Base-by-base conservation (phyloP, 2,329 filamentous ascomycete genomes). In the Aureobasidium sp. region DNA sequence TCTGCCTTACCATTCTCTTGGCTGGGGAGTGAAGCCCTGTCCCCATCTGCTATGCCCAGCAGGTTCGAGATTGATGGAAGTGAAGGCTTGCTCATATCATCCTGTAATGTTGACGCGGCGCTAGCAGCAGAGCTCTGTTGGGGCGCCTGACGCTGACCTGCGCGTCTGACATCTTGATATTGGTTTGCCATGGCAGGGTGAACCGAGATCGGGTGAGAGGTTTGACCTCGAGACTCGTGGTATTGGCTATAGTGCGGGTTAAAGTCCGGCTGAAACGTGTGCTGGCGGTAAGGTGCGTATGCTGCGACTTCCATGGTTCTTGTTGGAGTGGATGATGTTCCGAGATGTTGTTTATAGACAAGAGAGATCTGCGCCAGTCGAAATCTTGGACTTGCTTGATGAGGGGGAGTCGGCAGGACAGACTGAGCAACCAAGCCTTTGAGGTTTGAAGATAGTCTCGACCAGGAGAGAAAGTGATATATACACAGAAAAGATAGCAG, bases 51-150 rank as follows among this genome's bases (percentile, higher is more conserved):
- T 69, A 93, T 83, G 64, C 89, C 88, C 58, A 97, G 81, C 61
- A 97, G 82, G 74, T 91, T 93, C 41, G 91, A 96, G 74, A 97
- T 97, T 42, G 93, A 96, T 25, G 93, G 93, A 62, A 97, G 79
- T 55, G 91, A 96, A 71, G 89, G 94, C 77, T 88, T 92, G 67
- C 85, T 79, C 49, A 77, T 76, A 70, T 91, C 88, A 68, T 91
- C 88, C 37, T 50, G 54, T 32, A 41, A 59, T 27, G 54, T 57
- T n/a, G 61, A 14, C 5, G 53, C 48, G 13, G 59, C 29, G 21
- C 59, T 41, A 1, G 51, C 21, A 16, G 50, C 37, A 21, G 63
- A 50, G 36, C 27, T 45, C 42, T 34, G 51, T 27, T 57, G 54
- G 21, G 11, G 55, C 29, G 37, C 45, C 27, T 55, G 51, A 53